Percentiles rank a stretch among this genome's conserved stretches.
Evolutionary conservation across 2,329 filamentous ascomycete genomes (phyloP).

Genomic region (Rhexocercosporidium sp.): DNA sequence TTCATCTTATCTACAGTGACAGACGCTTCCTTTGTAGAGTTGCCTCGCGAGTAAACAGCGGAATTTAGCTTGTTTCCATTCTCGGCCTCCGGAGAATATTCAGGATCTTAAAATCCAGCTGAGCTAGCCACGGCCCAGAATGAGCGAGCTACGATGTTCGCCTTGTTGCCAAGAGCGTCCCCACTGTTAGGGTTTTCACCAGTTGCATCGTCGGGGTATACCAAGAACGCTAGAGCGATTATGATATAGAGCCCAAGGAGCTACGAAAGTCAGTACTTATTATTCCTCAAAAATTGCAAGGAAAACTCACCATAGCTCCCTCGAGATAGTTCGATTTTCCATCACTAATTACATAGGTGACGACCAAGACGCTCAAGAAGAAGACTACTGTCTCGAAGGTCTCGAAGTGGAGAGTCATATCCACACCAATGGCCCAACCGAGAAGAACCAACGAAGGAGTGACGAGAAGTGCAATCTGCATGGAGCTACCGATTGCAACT

Average conservation of each 20-base stretch:
- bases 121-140: constrained; percentile 1
- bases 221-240: constrained; percentile 64
- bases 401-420: constrained; percentile 81
- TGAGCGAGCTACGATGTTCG: constrained; percentile 2
- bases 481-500: constrained; percentile 80
- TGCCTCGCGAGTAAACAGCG: not conserved
- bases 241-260: constrained; percentile 57
- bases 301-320: constrained; percentile 63
- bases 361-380: constrained; percentile 75
- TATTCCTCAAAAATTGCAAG: not conserved
- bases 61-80: not conserved
- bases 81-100: not conserved
- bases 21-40: not conserved
- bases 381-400: constrained; percentile 81
- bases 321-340: constrained; percentile 86
- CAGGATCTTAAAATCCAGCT: not conserved
- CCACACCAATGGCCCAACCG: constrained; percentile 73
- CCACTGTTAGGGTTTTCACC: constrained; percentile 4
- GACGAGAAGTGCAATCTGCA: constrained; percentile 83
- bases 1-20: constrained; percentile 1
- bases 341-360: constrained; percentile 78
- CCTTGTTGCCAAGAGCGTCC: not conserved
- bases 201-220: constrained; percentile 58
- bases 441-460: constrained; percentile 81
- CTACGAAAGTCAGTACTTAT: constrained; percentile 51